Conservation (phyloP, 371 early-diverging fungal genomes). For the Mortierella sp. region DNA sequence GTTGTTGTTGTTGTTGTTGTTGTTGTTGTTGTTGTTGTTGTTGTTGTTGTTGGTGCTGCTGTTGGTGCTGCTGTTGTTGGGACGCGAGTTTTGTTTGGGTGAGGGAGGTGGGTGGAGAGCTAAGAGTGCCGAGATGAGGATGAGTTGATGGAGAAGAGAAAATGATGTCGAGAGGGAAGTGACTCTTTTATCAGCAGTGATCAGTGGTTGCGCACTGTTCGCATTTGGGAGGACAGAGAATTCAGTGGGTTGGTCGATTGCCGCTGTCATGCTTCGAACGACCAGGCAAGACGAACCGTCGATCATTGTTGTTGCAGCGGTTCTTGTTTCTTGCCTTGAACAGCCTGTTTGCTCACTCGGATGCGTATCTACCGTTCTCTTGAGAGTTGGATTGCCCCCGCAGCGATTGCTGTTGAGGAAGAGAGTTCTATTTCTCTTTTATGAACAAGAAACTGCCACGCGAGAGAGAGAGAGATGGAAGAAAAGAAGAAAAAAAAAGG, state of each 20-base stretch:
- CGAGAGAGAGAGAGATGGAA: not conserved
- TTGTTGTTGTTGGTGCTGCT: too few species aligned
- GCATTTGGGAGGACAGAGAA: not conserved
- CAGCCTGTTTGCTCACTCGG: too few species aligned
- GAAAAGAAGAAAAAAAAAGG: conserved; percentile 14
- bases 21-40: too few species aligned
- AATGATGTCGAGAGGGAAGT: not conserved
- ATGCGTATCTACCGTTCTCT: too few species aligned
- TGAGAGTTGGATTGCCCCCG: not conserved
- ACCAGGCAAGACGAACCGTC: not conserved
- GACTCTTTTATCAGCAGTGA: not conserved
- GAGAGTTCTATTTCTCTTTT: not conserved
- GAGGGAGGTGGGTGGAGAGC: not conserved
- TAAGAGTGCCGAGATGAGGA: not conserved
- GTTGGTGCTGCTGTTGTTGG: conserved; percentile 13
- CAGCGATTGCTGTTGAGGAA: too few species aligned
- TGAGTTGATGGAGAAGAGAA: not conserved
- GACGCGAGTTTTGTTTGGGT: not conserved
- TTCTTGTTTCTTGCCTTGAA: not conserved
- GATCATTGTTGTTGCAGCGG: too few species aligned
- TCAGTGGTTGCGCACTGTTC: not conserved
- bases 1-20: too few species aligned
- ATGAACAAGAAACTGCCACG: too few species aligned
- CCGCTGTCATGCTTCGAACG: not conserved
- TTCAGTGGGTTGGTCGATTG: not conserved